phyloP scores from a whole-genome alignment of 2,329 filamentous ascomycete species.

The Cercospora sojina region DNA sequence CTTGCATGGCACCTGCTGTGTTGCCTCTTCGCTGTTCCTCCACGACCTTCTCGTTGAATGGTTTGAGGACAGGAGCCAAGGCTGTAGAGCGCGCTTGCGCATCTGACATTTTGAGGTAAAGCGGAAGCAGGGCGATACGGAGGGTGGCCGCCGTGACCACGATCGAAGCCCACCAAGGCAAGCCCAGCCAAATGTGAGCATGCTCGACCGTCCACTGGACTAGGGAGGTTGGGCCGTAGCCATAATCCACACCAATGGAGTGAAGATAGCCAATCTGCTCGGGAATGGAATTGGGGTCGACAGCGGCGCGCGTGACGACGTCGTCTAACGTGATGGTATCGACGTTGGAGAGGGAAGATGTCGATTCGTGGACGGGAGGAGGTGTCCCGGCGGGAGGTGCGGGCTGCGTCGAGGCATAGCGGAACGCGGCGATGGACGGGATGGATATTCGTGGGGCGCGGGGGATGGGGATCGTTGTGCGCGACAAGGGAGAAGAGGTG shows the following conservation, averaged over 20 bases:
- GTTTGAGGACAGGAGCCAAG: constrained; percentile 58
- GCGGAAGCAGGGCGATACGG: constrained; percentile 65
- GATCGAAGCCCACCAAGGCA: constrained; percentile 83
- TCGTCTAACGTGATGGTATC: constrained; percentile 40
- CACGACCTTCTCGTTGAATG: constrained; percentile 58
- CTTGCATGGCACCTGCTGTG: constrained; percentile 47
- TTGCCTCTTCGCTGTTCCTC: constrained; percentile 47
- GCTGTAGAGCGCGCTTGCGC: constrained; percentile 61
- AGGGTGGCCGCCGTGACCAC: constrained; percentile 62
- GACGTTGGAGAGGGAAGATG: constrained; percentile 31
- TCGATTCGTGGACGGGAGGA: constrained; percentile 29
- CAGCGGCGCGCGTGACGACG: constrained; percentile 27
- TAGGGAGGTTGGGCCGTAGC: constrained; percentile 71
- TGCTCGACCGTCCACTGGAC: constrained; percentile 80
- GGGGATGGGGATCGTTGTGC: constrained; percentile 17
- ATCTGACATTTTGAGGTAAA: constrained; percentile 63
- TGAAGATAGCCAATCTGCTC: constrained; percentile 81
- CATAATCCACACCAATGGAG: constrained; percentile 80
- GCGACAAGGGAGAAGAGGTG: constrained; percentile 10
- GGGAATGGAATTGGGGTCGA: constrained; percentile 49
- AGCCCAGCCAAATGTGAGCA: constrained; percentile 69
- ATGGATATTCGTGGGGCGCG: constrained; percentile 20
- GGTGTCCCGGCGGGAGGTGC: constrained; percentile 34
- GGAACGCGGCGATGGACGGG: constrained; percentile 24
- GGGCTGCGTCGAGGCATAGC: constrained; percentile 35